Percentiles rank a stretch among this genome's conserved stretches.
phyloP scores from a whole-genome alignment of 177 flowering plant genomes.

The Vitis hybrid region DNA sequence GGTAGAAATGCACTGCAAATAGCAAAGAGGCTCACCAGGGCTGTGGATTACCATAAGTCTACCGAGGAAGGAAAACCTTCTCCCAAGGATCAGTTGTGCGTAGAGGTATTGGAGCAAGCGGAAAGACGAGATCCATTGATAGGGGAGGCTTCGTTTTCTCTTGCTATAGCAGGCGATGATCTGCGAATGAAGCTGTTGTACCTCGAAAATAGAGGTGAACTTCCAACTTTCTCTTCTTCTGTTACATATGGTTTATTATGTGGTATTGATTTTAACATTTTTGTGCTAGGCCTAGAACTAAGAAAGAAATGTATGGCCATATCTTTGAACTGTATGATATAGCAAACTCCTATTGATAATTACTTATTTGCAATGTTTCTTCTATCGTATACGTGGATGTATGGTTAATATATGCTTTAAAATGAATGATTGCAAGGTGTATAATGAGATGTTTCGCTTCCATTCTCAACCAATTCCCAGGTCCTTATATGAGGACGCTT shows the following conservation, averaged over 20 bases:
- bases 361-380: too few relatives aligned
- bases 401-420: too few relatives aligned
- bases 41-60: conserved; percentile 45
- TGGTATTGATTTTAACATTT: too few relatives aligned
- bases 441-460: too few relatives aligned
- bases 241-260: background rate
- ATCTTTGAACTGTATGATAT: too few relatives aligned
- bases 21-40: conserved; percentile 72
- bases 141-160: conserved; percentile 84
- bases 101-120: conserved; percentile 91
- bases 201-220: conserved; percentile 91
- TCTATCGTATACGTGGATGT: too few relatives aligned
- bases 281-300: too few relatives aligned
- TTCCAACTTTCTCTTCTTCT: conserved; percentile 2
- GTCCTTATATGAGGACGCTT: too few relatives aligned
- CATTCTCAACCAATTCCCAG: too few relatives aligned
- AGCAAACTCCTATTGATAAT: too few relatives aligned
- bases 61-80: conserved; percentile 69
- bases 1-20: conserved; percentile 90
- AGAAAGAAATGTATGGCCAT: too few relatives aligned
- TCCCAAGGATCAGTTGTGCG: conserved; percentile 76
- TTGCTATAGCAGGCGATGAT: conserved; percentile 86
- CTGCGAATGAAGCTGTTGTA: conserved; percentile 66
- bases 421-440: too few relatives aligned
- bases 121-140: conserved; percentile 81